phyloP scores from a whole-genome alignment of 352 stramenopile genomes.

The Phytophthora ohioensis region DNA sequence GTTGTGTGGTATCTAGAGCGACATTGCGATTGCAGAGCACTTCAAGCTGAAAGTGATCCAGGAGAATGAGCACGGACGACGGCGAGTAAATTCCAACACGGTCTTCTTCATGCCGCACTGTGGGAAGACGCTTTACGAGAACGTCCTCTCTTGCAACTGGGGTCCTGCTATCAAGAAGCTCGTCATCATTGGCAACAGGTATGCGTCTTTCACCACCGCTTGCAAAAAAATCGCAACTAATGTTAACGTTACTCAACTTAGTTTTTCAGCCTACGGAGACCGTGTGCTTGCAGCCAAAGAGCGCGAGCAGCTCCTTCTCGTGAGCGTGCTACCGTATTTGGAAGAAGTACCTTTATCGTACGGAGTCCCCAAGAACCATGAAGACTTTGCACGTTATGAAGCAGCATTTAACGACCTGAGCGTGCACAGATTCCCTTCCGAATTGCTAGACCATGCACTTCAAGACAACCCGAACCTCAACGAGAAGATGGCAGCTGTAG shows the following conservation, averaged over 20 bases:
- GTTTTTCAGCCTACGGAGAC: slow-evolving; percentile 83
- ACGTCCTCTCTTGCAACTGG: slow-evolving; percentile 90
- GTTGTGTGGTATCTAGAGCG: slow-evolving; percentile 46
- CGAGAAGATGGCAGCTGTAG: slow-evolving; percentile 30
- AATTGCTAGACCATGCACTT: slow-evolving; percentile 22
- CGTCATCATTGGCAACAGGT: slow-evolving; percentile 91
- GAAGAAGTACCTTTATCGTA: slow-evolving; percentile 52
- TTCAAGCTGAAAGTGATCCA: slow-evolving; percentile 59
- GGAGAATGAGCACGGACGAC: slow-evolving; percentile 71
- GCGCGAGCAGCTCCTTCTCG: slow-evolving; percentile 55
- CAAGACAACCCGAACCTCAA: slow-evolving; percentile 13
- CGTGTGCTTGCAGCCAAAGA: slow-evolving; percentile 58
- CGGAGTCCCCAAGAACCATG: slow-evolving; percentile 53
- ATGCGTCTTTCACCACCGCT: background rate
- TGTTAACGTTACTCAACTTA: slow-evolving; percentile 26
- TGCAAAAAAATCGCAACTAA: slow-evolving; percentile 9
- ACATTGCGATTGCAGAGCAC: slow-evolving; percentile 55
- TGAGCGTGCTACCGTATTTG: slow-evolving; percentile 60
- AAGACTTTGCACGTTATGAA: slow-evolving; percentile 72
- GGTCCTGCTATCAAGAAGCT: slow-evolving; percentile 45
- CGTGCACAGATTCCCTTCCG: slow-evolving; percentile 33
- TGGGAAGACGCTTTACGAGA: slow-evolving; percentile 87
- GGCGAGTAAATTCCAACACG: slow-evolving; percentile 49
- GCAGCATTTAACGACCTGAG: slow-evolving; percentile 81
- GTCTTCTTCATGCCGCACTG: slow-evolving; percentile 95